Conservation (phyloP, 768 basidiomycete species). For the Hypholoma fasciculare region DNA sequence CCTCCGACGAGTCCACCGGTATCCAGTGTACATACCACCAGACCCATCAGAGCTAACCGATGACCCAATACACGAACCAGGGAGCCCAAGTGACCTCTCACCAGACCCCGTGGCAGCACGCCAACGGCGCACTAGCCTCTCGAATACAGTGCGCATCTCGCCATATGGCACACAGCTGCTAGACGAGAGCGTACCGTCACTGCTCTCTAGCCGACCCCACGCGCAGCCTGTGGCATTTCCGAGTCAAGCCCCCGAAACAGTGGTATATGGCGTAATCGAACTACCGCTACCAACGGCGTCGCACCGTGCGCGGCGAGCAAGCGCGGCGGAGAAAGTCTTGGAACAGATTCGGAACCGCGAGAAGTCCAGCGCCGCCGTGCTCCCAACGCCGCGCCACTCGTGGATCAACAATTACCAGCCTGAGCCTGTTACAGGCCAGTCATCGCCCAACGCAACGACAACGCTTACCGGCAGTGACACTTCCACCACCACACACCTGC, state of each 20-base stretch:
- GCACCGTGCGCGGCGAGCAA: conserved; percentile 50
- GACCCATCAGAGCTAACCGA: conserved; percentile 26
- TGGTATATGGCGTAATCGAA: conserved; percentile 11
- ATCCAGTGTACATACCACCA: conserved; percentile 68
- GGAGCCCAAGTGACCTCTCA: conserved; percentile 13
- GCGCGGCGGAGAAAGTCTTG: conserved; percentile 68
- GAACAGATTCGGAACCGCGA: conserved; percentile 64
- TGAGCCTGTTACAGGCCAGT: conserved; percentile 16
- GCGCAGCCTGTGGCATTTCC: conserved; percentile 23
- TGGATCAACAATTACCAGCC: conserved; percentile 42
- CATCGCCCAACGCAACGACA: conserved; percentile 12
- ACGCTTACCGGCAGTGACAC: not conserved
- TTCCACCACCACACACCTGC: not conserved
- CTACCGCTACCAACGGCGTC: conserved; percentile 22
- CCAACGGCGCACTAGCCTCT: conserved; percentile 39
- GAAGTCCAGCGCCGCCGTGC: conserved; percentile 32
- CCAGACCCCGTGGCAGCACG: conserved; percentile 27
- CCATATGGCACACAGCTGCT: not conserved
- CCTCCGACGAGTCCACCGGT: conserved; percentile 90
- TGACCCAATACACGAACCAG: conserved; percentile 13
- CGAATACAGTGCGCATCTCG: conserved; percentile 20
- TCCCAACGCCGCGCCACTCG: conserved; percentile 41
- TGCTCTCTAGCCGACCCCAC: conserved; percentile 22
- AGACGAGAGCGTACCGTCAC: conserved; percentile 6
- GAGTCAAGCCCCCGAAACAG: conserved; percentile 14